phyloP scores from a whole-genome alignment of 2,329 filamentous ascomycete genomes.

The Diaporthe sp. region DNA sequence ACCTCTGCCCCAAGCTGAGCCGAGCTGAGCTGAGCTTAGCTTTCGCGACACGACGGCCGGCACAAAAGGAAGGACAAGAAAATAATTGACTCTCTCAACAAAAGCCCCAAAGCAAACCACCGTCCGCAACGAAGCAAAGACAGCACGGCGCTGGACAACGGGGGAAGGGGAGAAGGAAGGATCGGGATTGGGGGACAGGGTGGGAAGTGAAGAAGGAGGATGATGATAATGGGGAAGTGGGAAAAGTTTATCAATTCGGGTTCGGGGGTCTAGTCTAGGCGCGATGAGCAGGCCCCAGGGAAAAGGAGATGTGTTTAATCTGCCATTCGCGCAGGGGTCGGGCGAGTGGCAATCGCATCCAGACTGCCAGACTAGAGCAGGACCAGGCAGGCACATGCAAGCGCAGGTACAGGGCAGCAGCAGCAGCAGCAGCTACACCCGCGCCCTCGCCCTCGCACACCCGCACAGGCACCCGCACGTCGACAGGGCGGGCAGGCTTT shows the following conservation, averaged over 20 bases:
- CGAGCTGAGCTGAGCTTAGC: conserved; percentile 19
- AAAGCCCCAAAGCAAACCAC: conserved; percentile 32
- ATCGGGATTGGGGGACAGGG: conserved; percentile 26
- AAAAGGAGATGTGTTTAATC: conserved; percentile 34
- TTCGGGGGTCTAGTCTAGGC: conserved; percentile 42
- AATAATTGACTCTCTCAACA: conserved; percentile 33
- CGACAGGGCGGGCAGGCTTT: conserved; percentile 10
- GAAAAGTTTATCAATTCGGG: conserved; percentile 45
- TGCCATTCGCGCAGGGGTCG: conserved; percentile 28
- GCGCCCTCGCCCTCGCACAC: neutral
- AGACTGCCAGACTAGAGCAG: neutral
- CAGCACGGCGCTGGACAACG: conserved; percentile 29
- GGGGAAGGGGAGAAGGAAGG: conserved; percentile 41
- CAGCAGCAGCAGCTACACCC: neutral
- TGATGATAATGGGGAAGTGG: conserved; percentile 37
- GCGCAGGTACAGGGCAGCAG: neutral
- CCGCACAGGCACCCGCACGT: conserved; percentile 23
- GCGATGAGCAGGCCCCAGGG: conserved; percentile 16
- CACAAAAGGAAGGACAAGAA: conserved; percentile 42
- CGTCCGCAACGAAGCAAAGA: conserved; percentile 34
- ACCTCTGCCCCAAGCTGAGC: conserved; percentile 20
- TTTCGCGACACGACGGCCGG: neutral
- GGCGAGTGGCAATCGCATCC: conserved; percentile 20
- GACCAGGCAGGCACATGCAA: neutral
- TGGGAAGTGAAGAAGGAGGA: conserved; percentile 16